Conservation (phyloP, 352 stramenopile species). For the Pythium scleroteichum region DNA sequence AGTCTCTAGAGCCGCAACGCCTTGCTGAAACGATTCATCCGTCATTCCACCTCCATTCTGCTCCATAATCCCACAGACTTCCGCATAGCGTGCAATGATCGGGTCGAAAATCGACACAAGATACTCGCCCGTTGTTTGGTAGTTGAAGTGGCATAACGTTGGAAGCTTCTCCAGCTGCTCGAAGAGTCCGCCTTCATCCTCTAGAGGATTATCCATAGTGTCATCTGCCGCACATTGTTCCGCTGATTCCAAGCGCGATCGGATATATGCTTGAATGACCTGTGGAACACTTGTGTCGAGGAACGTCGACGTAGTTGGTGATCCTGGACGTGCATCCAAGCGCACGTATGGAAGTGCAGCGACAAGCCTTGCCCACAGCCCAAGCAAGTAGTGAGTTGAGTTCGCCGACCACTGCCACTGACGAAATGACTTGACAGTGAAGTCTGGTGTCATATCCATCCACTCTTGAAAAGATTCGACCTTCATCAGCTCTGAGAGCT, state of each 20-base stretch:
- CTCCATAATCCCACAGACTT: conserved; percentile 82
- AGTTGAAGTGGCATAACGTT: conserved; percentile 97
- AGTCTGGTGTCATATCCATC: conserved; percentile 94
- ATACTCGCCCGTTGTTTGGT: conserved; percentile 91
- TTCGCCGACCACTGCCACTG: conserved; percentile 96
- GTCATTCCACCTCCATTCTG: conserved; percentile 43
- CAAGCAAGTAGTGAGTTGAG: conserved; percentile 97
- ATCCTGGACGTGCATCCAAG: conserved; percentile 55
- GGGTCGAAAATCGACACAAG: conserved; percentile 95
- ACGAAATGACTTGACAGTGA: conserved; percentile 96
- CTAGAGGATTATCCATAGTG: conserved; percentile 94
- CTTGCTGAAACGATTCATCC: conserved; percentile 56
- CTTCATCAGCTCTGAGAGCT: conserved; percentile 97
- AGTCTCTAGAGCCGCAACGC: conserved; percentile 89
- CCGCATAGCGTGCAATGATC: conserved; percentile 92
- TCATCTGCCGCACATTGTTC: conserved; percentile 93
- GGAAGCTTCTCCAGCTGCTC: conserved; percentile 97
- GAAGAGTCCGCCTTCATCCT: conserved; percentile 95
- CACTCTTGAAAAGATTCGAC: conserved; percentile 96
- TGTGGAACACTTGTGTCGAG: conserved; percentile 74
- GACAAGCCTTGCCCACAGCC: conserved; percentile 95
- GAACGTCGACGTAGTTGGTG: conserved; percentile 61
- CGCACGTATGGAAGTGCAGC: conserved; percentile 96
- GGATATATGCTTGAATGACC: conserved; percentile 96
- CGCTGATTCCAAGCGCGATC: conserved; percentile 94